Evolutionary conservation across 352 stramenopile species (phyloP).

Genomic region (Phytophthora agathidicida): DNA sequence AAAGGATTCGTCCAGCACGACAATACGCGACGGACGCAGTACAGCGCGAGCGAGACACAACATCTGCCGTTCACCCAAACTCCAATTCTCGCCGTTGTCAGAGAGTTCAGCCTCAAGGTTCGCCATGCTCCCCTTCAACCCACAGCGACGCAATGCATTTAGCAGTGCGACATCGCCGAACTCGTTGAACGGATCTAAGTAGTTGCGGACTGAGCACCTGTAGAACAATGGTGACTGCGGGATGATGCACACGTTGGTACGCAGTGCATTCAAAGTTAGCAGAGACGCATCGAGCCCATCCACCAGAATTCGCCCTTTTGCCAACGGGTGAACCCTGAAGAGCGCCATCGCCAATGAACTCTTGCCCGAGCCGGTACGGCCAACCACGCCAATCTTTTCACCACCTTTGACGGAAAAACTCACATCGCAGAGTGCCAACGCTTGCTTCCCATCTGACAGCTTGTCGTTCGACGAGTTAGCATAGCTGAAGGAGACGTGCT

Average conservation of each 20-base stretch:
- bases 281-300: constrained; percentile 86
- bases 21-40: constrained; percentile 81
- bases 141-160: constrained; percentile 43
- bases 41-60: constrained; percentile 96
- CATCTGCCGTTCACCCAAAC: constrained; percentile 95
- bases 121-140: constrained; percentile 42
- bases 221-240: constrained; percentile 94
- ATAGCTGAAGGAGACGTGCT: constrained; percentile 42
- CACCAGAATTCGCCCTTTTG: constrained; percentile 79
- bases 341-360: constrained; percentile 63
- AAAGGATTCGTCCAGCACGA: constrained; percentile 92
- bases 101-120: constrained; percentile 39
- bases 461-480: constrained; percentile 6
- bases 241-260: constrained; percentile 67
- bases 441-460: constrained; percentile 12
- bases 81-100: constrained; percentile 96
- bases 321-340: constrained; percentile 48
- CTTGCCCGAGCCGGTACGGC: constrained; percentile 66
- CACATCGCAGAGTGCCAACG: constrained; percentile 52
- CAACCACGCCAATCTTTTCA: constrained; percentile 67
- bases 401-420: constrained; percentile 50
- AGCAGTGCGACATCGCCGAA: constrained; percentile 68
- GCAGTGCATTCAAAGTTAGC: constrained; percentile 45
- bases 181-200: constrained; percentile 92
- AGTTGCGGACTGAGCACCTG: constrained; percentile 89